These are phyloP conservation scores for Ensete glaucum DNA, from an alignment of 176 grass and related monocot species.

Conservation along the genomic window DNA sequence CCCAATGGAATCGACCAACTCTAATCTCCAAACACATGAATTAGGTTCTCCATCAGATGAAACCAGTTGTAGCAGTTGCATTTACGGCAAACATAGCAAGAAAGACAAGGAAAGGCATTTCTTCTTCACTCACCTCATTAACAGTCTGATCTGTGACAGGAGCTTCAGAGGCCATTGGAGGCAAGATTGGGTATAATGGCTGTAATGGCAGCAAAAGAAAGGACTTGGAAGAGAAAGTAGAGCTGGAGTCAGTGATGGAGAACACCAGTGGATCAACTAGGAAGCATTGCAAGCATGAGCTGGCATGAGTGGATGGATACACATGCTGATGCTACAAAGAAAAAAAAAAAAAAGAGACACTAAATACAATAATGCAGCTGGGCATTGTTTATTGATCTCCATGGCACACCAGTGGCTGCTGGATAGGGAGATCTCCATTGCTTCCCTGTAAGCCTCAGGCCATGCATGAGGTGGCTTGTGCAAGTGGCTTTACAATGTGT, in stretches of 20 bases:
- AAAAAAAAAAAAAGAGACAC: not conserved
- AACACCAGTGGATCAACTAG: slow-evolving; percentile 5
- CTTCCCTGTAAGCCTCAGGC: not conserved
- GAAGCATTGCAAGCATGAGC: slow-evolving; percentile 10
- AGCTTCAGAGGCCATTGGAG: slow-evolving; percentile 4
- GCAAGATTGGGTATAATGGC: too few species aligned
- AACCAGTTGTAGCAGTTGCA: not conserved
- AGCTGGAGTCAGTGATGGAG: not conserved
- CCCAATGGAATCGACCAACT: too few species aligned
- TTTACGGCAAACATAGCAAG: not conserved
- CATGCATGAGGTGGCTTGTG: too few species aligned
- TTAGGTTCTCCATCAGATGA: too few species aligned
- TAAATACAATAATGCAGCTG: slow-evolving; percentile 1
- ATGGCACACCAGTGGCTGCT: not conserved
- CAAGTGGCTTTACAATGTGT: not conserved
- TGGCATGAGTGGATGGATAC: slow-evolving; percentile 11
- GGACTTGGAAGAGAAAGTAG: not conserved
- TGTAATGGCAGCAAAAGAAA: not conserved
- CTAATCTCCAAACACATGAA: too few species aligned
- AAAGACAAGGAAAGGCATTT: not conserved
- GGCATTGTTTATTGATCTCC: slow-evolving; percentile 1
- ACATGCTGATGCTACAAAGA: not conserved
- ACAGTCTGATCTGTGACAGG: not conserved
- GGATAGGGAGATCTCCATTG: not conserved
- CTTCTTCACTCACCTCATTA: not conserved